These are phyloP conservation scores for Cinnamomum chago DNA, from an alignment of 164 flowering plant species.

Conservation along the genomic window DNA sequence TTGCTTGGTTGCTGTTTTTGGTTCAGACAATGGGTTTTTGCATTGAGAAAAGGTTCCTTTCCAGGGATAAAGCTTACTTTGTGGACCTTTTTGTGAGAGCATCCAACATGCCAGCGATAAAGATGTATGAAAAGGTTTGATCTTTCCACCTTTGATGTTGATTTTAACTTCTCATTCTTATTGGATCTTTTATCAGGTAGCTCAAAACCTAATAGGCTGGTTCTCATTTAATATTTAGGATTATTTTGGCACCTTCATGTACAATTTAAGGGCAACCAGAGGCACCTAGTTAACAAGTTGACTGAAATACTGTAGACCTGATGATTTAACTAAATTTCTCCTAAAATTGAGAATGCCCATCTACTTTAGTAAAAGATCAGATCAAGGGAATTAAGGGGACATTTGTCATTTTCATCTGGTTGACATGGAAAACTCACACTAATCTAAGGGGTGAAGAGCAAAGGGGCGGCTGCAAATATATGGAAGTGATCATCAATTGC, in stretches of 20 bases:
- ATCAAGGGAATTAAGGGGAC: no score
- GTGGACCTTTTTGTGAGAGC: slow-evolving; percentile 97
- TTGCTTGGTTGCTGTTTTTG: background rate
- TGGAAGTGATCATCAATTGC: no score
- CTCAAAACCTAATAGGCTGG: background rate
- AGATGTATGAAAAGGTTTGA: slow-evolving; percentile 96
- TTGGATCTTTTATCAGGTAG: no score
- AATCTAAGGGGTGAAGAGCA: no score
- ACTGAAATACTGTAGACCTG: no score
- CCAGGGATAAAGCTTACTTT: slow-evolving; percentile 89
- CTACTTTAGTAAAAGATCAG: no score
- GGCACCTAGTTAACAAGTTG: no score
- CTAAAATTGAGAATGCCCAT: no score
- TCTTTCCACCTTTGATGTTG: slow-evolving; percentile 9
- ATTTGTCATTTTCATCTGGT: no score
- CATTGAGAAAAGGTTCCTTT: slow-evolving; percentile 16
- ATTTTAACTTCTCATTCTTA: background rate
- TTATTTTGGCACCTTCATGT: background rate
- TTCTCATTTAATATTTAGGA: background rate
- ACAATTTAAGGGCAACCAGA: background rate
- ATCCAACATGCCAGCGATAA: slow-evolving; percentile 88
- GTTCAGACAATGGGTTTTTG: background rate
- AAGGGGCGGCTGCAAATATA: no score
- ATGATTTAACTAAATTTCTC: no score
- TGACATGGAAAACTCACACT: no score